Evolutionary conservation across 495 filamentous ascomycete genomes (phyloP), one percentile per base, ranked within the genome.

Genomic region (Penicillium soppii): DNA sequence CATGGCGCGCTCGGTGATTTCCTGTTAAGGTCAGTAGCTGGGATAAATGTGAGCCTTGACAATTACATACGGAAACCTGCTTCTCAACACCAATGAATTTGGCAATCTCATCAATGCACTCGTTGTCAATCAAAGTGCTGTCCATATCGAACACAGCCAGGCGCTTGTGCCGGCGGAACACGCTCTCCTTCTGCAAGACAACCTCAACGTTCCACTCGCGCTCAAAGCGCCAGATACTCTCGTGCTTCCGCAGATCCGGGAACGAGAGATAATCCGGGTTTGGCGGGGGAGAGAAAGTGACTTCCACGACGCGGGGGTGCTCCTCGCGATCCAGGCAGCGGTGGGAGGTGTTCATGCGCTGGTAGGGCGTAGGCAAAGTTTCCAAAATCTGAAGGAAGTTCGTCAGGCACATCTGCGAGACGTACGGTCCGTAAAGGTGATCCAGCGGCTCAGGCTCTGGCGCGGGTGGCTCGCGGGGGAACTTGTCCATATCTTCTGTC

Each of bases 91-190:
- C 88, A 44, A 94, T 83, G 25, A 84, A 84, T 27, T 84, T 82
- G 17, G 94, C 94, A 47, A 98, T 86, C 60, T 97, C 84, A 59
- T 98, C 94, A 60, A 98, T 96, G 19, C 95, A 90, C 73, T 98
- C 94, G 63, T 98, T 90, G 50, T 92, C 82, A 57, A 98, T 97
- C 48, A 98, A 77, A 0, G 94, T 98, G 52, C 86, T 91, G 68
- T 98, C 94, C 94, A 98, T 98, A 63, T 98, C 94, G 58, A 98
- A 98, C 21, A 95, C 84, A 2, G 89, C 91, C 5, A 98, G 73
- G 2, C 89, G 84, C 62, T 90, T 88, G 63, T 91, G 79, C 19
- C 82, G 78, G 35, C 87, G 80, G 74, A 84, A 90, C n/a, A 89
- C 74, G 25, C 75, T 80, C 53, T 91, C 87, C 38, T 61, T 57